Evolutionary conservation across 2,329 filamentous ascomycete species (phyloP).

Genomic region (Ascochyta clinopodiicola): DNA sequence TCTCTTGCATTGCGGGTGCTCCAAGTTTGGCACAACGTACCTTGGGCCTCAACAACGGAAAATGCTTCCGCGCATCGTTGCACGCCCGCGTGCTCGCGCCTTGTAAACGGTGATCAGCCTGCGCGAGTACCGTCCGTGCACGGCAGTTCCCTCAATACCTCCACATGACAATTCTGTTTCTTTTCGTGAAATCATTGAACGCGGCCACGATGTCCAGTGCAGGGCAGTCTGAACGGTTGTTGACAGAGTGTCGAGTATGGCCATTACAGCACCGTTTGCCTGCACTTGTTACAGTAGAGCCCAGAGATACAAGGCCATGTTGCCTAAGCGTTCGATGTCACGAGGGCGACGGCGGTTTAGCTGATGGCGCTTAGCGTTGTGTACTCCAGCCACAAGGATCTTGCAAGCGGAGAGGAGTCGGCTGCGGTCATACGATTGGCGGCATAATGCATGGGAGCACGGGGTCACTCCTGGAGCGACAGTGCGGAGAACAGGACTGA

Average conservation of each 20-base stretch:
- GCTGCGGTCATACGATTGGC: constrained; percentile 15
- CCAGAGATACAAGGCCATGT: neutral
- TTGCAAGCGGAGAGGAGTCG: constrained; percentile 14
- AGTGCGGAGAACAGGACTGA: neutral
- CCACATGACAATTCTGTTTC: neutral
- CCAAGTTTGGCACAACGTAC: no score
- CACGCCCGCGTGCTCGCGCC: constrained; percentile 4
- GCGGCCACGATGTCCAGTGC: no score
- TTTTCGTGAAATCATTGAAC: neutral
- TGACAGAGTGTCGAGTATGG: no score
- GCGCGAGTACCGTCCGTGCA: neutral
- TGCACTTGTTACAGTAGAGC: no score
- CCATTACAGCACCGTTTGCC: no score
- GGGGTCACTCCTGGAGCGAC: neutral
- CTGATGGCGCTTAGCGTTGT: constrained; percentile 14
- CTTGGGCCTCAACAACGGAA: neutral
- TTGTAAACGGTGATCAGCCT: constrained; percentile 8
- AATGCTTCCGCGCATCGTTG: neutral
- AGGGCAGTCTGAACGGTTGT: no score
- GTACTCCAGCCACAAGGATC: constrained; percentile 14
- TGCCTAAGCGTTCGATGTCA: constrained; percentile 10
- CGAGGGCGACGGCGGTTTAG: constrained; percentile 4
- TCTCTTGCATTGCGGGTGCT: neutral
- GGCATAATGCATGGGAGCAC: constrained; percentile 2
- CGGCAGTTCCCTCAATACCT: neutral